These are phyloP conservation scores for Cladophialophora exuberans DNA, from an alignment of 2,329 filamentous ascomycete species.

Conservation along the genomic window DNA sequence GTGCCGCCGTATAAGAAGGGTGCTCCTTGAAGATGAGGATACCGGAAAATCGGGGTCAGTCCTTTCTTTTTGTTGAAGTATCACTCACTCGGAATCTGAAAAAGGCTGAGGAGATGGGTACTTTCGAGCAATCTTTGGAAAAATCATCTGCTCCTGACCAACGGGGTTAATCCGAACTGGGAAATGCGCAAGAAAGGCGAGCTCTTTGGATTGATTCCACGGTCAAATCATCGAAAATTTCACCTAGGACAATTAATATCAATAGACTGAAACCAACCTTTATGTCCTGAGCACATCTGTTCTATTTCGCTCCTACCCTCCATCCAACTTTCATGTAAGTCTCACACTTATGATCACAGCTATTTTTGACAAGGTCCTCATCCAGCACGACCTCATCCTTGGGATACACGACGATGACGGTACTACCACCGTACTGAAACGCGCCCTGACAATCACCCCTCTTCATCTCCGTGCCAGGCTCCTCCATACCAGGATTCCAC, in stretches of 20 bases:
- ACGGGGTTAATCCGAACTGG: too few species aligned
- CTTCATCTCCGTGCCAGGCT: slow-evolving; percentile 37
- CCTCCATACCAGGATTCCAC: slow-evolving; percentile 42
- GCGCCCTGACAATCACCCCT: slow-evolving; percentile 47
- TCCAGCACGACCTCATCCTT: slow-evolving; percentile 42
- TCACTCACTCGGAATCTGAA: too few species aligned
- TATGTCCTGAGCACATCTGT: too few species aligned
- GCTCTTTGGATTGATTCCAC: too few species aligned
- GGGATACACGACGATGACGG: slow-evolving; percentile 46
- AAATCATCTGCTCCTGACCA: too few species aligned
- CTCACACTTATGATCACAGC: slow-evolving; percentile 40
- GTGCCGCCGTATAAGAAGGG: neutral
- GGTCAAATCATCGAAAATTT: too few species aligned
- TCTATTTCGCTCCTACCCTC: slow-evolving; percentile 30
- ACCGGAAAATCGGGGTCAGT: neutral
- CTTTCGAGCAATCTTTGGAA: too few species aligned
- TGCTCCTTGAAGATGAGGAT: neutral
- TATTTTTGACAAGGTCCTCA: slow-evolving; percentile 42
- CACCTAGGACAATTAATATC: too few species aligned
- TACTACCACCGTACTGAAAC: slow-evolving; percentile 49
- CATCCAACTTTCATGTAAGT: slow-evolving; percentile 46
- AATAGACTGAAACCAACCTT: too few species aligned
- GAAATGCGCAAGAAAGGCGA: too few species aligned
- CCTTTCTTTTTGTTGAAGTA: too few species aligned
- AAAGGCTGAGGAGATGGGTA: too few species aligned